Conservation (phyloP, 768 basidiomycete genomes). For the Clavulina sp. region DNA sequence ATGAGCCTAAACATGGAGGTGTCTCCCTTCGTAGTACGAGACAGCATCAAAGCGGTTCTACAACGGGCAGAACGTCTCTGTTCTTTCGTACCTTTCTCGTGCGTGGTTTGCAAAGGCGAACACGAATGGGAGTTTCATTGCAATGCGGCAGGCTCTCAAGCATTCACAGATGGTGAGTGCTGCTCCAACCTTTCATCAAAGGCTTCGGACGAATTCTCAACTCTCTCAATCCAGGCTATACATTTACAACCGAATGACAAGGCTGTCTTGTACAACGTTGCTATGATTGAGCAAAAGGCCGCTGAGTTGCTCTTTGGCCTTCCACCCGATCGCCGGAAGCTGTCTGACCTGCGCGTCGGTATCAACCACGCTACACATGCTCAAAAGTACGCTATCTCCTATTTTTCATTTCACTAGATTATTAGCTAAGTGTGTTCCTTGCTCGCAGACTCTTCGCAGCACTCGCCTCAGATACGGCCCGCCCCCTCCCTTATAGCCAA, state of each 20-base stretch:
- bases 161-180: constrained; percentile 58
- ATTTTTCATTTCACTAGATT: neutral
- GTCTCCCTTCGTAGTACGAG: constrained; percentile 47
- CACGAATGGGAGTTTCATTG: constrained; percentile 65
- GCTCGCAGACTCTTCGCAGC: constrained; percentile 57
- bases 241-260: constrained; percentile 78
- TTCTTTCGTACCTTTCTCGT: constrained; percentile 71
- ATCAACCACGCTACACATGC: constrained; percentile 72
- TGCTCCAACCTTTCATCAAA: neutral
- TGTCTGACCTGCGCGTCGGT: constrained; percentile 61
- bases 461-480: constrained; percentile 53
- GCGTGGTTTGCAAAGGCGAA: constrained; percentile 91
- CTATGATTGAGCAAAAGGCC: constrained; percentile 95
- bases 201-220: neutral
- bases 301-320: constrained; percentile 75
- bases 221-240: constrained; percentile 39
- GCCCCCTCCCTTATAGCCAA: constrained; percentile 59
- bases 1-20: neutral
- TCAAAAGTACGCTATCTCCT: constrained; percentile 44
- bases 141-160: constrained; percentile 70
- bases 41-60: constrained; percentile 73
- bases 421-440: constrained; percentile 2
- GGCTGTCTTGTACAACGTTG: constrained; percentile 84
- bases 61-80: constrained; percentile 50
- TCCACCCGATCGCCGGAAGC: constrained; percentile 53